These are phyloP conservation scores for Chrysanthemum lavandulifolium DNA, from an alignment of 129 eudicot genomes.

Conservation along the genomic window DNA sequence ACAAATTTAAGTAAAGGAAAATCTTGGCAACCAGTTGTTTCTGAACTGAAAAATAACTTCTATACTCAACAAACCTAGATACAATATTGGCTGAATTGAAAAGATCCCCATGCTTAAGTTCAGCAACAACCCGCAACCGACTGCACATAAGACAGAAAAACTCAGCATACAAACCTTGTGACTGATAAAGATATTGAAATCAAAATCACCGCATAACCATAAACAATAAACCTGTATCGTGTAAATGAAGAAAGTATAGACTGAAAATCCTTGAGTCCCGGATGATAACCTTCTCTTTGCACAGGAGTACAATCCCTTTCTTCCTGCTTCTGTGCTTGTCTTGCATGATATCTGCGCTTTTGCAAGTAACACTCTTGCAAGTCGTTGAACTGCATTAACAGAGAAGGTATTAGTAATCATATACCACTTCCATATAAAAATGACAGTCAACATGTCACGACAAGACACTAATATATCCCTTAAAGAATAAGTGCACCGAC, in stretches of 20 bases:
- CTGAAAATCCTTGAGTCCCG: constrained; percentile 82
- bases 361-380: constrained; percentile 95
- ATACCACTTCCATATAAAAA: no score
- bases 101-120: constrained; percentile 81
- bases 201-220: neutral
- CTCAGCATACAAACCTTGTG: neutral
- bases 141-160: constrained; percentile 31
- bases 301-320: constrained; percentile 34
- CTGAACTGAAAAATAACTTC: neutral
- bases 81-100: constrained; percentile 88
- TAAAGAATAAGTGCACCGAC: constrained; percentile 32
- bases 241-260: constrained; percentile 78
- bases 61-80: constrained; percentile 63
- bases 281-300: constrained; percentile 54
- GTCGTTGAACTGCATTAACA: constrained; percentile 59
- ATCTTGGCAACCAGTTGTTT: constrained; percentile 13
- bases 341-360: constrained; percentile 70
- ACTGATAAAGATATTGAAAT: neutral
- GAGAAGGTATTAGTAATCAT: neutral
- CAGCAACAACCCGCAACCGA: constrained; percentile 84
- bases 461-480: neutral
- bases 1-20: neutral
- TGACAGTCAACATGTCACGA: no score
- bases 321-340: constrained; percentile 42
- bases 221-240: constrained; percentile 59